Evolutionary conservation across 2,329 filamentous ascomycete species (phyloP).

Genomic region (Arthrobotrys iridis): DNA sequence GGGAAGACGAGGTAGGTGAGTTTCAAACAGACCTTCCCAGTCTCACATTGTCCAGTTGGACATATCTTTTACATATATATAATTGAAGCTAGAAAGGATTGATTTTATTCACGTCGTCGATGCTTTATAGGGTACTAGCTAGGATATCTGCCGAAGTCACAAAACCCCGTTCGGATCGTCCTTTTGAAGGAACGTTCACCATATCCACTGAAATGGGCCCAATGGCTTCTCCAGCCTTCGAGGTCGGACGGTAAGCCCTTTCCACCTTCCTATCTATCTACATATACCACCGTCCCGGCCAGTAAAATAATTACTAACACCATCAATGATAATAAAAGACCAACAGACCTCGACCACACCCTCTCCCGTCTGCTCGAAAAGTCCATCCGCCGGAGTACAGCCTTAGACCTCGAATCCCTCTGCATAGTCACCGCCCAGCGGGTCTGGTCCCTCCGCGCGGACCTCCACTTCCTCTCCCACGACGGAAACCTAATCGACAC

Average conservation of each 20-base stretch:
- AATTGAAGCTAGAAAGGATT: too few species aligned
- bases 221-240: slow-evolving; percentile 90
- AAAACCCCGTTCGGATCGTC: slow-evolving; percentile 83
- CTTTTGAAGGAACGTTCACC: slow-evolving; percentile 94
- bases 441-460: slow-evolving; percentile 89
- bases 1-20: slow-evolving; percentile 82
- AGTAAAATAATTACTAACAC: slow-evolving; percentile 57
- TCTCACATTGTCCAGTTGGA: not conserved
- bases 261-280: slow-evolving; percentile 6
- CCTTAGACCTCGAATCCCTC: slow-evolving; percentile 92
- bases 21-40: not conserved
- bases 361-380: slow-evolving; percentile 91
- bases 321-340: slow-evolving; percentile 68
- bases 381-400: slow-evolving; percentile 88
- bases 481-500: slow-evolving; percentile 91
- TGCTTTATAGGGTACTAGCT: slow-evolving; percentile 80
- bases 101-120: too few species aligned
- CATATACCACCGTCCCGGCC: not conserved
- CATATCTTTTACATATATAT: too few species aligned
- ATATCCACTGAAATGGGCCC: slow-evolving; percentile 91
- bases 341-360: slow-evolving; percentile 83
- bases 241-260: slow-evolving; percentile 74
- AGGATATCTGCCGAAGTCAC: slow-evolving; percentile 89
- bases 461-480: slow-evolving; percentile 89
- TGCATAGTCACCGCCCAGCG: slow-evolving; percentile 91